Conservation (phyloP, 2,329 filamentous ascomycete genomes). For the Curvularia sp. region DNA sequence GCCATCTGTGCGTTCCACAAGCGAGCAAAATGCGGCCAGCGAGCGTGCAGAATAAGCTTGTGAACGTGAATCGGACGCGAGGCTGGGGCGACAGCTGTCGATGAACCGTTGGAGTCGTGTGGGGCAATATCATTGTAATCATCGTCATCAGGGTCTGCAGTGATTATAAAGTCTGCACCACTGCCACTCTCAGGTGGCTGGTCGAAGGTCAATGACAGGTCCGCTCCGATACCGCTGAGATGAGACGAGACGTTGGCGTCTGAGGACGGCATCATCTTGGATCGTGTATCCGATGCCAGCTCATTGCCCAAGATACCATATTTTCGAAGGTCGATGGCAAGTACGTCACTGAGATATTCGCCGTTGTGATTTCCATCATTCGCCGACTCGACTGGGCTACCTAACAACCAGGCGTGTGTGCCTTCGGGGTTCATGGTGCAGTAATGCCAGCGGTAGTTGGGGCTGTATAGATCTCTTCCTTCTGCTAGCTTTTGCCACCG, state of each 20-base stretch:
- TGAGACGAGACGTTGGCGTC: slow-evolving; percentile 62
- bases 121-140: slow-evolving; percentile 67
- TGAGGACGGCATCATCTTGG: slow-evolving; percentile 55
- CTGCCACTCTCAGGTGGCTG: slow-evolving; percentile 82
- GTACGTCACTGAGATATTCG: slow-evolving; percentile 92
- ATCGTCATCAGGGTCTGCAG: slow-evolving; percentile 79
- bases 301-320: slow-evolving; percentile 91
- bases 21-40: slow-evolving; percentile 95
- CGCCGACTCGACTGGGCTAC: slow-evolving; percentile 78
- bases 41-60: slow-evolving; percentile 88
- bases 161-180: slow-evolving; percentile 89
- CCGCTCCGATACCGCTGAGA: slow-evolving; percentile 75
- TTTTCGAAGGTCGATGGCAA: slow-evolving; percentile 89
- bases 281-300: slow-evolving; percentile 57
- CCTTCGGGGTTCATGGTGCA: slow-evolving; percentile 95
- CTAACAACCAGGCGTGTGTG: slow-evolving; percentile 96
- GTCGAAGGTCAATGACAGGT: slow-evolving; percentile 87
- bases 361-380: slow-evolving; percentile 75
- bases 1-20: slow-evolving; percentile 94
- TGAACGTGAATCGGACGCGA: slow-evolving; percentile 93
- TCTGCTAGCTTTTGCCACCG: slow-evolving; percentile 96
- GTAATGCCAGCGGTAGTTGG: slow-evolving; percentile 97
- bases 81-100: slow-evolving; percentile 51
- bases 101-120: slow-evolving; percentile 49
- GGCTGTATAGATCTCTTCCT: slow-evolving; percentile 89